phyloP scores from a whole-genome alignment of 2,329 filamentous ascomycete species.

The Massarina eburnea region DNA sequence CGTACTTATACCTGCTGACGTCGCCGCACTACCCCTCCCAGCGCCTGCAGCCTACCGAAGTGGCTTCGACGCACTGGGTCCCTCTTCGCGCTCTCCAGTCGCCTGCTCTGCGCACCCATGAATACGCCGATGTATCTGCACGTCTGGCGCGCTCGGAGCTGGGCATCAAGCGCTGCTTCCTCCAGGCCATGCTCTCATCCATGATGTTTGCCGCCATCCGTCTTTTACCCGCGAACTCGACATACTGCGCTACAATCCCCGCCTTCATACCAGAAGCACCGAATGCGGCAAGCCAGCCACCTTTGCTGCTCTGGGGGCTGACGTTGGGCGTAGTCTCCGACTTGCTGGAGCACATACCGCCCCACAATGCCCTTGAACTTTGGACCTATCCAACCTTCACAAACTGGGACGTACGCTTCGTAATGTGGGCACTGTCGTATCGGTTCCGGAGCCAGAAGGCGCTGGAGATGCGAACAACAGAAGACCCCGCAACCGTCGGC shows the following conservation, averaged over 20 bases:
- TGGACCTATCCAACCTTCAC: slow-evolving; percentile 73
- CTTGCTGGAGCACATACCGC: slow-evolving; percentile 68
- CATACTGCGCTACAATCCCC: slow-evolving; percentile 57
- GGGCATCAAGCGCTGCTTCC: slow-evolving; percentile 55
- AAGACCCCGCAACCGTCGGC: slow-evolving; percentile 4
- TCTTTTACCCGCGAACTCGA: slow-evolving; percentile 62
- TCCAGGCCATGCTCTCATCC: slow-evolving; percentile 60
- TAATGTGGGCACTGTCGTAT: slow-evolving; percentile 63
- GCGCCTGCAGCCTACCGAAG: slow-evolving; percentile 67
- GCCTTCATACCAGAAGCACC: slow-evolving; percentile 49
- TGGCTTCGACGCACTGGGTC: slow-evolving; percentile 70
- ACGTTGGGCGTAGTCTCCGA: slow-evolving; percentile 69
- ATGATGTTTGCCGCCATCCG: slow-evolving; percentile 70
- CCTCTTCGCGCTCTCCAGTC: slow-evolving; percentile 63
- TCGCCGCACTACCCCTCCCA: slow-evolving; percentile 58
- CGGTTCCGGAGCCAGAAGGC: slow-evolving; percentile 49
- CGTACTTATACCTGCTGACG: slow-evolving; percentile 66
- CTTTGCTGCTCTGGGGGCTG: slow-evolving; percentile 68
- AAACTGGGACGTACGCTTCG: slow-evolving; percentile 59
- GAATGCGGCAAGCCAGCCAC: slow-evolving; percentile 43
- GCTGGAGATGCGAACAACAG: slow-evolving; percentile 27
- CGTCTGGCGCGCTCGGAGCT: slow-evolving; percentile 61
- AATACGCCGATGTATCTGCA: slow-evolving; percentile 65
- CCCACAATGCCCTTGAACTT: slow-evolving; percentile 60
- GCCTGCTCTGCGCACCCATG: slow-evolving; percentile 60